Base-by-base conservation (phyloP, 2,329 filamentous ascomycete species). In the Ilyonectria robusta region DNA sequence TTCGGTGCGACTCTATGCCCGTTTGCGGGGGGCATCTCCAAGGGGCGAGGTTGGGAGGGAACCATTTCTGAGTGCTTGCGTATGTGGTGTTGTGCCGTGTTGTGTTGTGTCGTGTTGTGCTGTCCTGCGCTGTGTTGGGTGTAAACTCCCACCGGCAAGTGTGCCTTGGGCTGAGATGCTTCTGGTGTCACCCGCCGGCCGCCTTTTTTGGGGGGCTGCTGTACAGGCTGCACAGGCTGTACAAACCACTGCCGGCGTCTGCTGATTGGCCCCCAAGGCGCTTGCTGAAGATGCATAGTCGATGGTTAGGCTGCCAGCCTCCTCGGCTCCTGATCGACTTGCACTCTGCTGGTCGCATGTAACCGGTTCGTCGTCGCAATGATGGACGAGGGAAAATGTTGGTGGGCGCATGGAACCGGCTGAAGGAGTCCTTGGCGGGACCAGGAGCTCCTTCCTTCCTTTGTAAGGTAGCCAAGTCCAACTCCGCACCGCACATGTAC, bases 161-260 rank as follows among this genome's bases (percentile, higher is more conserved):
- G 48, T 33, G 48, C 31, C 29, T 53, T 35, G 50, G 50, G 50
- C 50, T 35, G 50, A 19, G 44, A 23, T 46, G 44, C n/a, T 53
- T 53, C 48, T 53, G 19, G 48, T 21, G 29, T 53, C 29, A 53
- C 48, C 31, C 48, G 48, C 33, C 9, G 17, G 29, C 29, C 48
- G n/a, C 2, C 44, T 13, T 9, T 53, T 35, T 53, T 53, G 2
- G 47, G 15, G 26, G 15, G 23, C 23, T 21, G 46, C 46, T n/a
- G 15, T 4, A 31, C 5, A 2, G 47, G 29, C 23, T 50, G 23
- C 8, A 23, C 26, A 51, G 48, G 21, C 21, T n/a, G n/a, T 13
- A n/a, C 15, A 15, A n/a, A 42, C 15, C 15, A n/a, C 15, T 42
- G 40, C 40, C 6, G 40, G 40, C 40, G n/a, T 42, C 40, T 7